A percentile compares a stretch with the other conserved stretches of the same genome.
Evolutionary conservation across 2,329 filamentous ascomycete species (phyloP).

Genomic region (Aspergillus sp.): DNA sequence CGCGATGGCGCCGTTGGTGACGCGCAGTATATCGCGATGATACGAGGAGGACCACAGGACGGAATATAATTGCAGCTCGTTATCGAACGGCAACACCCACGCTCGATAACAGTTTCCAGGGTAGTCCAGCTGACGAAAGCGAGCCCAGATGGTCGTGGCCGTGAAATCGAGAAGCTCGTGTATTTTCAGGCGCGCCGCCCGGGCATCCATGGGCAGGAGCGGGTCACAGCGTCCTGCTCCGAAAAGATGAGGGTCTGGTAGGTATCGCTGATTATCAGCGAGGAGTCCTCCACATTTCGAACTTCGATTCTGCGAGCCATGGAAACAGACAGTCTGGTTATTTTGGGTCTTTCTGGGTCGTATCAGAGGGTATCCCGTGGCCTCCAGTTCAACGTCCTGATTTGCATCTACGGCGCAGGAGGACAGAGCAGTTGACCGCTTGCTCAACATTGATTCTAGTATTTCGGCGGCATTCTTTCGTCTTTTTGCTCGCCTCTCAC

Average conservation of each 20-base stretch:
- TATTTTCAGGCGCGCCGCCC: not conserved
- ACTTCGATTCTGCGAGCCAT: not conserved
- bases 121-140: slow-evolving; percentile 1
- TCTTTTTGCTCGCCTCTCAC: not conserved
- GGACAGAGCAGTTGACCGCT: not conserved
- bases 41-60: slow-evolving; percentile 14
- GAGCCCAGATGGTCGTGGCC: slow-evolving; percentile 6
- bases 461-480: not conserved
- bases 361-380: not conserved
- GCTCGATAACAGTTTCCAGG: slow-evolving; percentile 1
- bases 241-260: not conserved
- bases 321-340: no score
- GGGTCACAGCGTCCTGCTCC: slow-evolving; percentile 4
- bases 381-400: not conserved
- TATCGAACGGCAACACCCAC: slow-evolving; percentile 6
- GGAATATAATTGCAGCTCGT: slow-evolving; percentile 5
- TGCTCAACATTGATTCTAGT: not conserved
- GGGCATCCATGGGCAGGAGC: slow-evolving; percentile 5
- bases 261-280: no score
- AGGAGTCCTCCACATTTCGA: slow-evolving; percentile 3
- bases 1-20: slow-evolving; percentile 3
- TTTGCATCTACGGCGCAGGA: not conserved
- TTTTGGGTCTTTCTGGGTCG: not conserved
- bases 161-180: slow-evolving; percentile 10
- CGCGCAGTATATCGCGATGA: slow-evolving; percentile 16